Conservation (phyloP, 2,329 filamentous ascomycete species). For the Tolypocladium sp. region DNA sequence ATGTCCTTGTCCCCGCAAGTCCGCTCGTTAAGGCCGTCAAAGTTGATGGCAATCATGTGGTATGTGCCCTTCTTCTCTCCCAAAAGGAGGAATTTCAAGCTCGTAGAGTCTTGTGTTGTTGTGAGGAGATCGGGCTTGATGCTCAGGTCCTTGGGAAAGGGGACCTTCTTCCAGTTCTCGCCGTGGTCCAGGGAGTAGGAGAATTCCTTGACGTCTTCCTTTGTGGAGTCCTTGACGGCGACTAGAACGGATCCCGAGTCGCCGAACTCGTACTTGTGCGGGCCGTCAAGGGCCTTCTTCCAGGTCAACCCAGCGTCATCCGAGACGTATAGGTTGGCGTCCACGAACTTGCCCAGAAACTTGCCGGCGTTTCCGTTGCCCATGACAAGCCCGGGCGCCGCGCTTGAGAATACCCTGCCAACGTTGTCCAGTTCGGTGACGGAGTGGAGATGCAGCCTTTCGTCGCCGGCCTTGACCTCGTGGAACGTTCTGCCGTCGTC, state of each 20-base stretch:
- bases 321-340: constrained; percentile 79
- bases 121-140: constrained; percentile 68
- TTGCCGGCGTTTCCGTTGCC: constrained; percentile 85
- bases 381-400: constrained; percentile 88
- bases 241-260: constrained; percentile 85
- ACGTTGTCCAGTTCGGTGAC: constrained; percentile 76
- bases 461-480: constrained; percentile 56
- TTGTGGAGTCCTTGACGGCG: constrained; percentile 65
- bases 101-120: constrained; percentile 87
- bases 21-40: constrained; percentile 68
- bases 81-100: constrained; percentile 78
- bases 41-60: constrained; percentile 71
- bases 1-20: constrained; percentile 73
- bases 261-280: constrained; percentile 94
- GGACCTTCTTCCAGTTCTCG: constrained; percentile 65
- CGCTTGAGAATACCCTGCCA: constrained; percentile 85
- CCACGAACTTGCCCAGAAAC: constrained; percentile 56
- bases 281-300: constrained; percentile 64
- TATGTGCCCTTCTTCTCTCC: constrained; percentile 50
- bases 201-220: constrained; percentile 48
- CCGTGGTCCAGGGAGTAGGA: constrained; percentile 86
- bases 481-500: constrained; percentile 89
- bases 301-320: constrained; percentile 85
- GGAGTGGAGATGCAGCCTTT: constrained; percentile 79
- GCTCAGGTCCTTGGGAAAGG: constrained; percentile 57